phyloP scores from a whole-genome alignment of 164 flowering plant species.

The Aristolochia californica region DNA sequence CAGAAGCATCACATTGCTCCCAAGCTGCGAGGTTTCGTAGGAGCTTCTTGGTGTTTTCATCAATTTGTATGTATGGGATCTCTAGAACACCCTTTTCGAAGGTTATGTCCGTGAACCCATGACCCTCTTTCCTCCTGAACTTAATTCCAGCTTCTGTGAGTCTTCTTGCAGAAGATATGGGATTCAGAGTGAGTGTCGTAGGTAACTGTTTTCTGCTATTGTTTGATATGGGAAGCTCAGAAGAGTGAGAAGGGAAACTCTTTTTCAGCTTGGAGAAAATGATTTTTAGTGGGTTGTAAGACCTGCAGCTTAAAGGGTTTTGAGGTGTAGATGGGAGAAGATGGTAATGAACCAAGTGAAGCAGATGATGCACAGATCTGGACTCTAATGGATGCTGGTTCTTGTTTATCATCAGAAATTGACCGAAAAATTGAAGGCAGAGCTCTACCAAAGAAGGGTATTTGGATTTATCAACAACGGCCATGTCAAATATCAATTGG shows the following conservation, averaged over 20 bases:
- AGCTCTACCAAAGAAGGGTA: not conserved
- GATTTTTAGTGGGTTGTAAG: no score
- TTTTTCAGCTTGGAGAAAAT: no score
- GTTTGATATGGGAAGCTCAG: not conserved
- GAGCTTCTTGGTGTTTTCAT: no score
- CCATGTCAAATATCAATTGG: not conserved
- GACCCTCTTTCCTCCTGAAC: no score
- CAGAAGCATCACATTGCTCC: no score
- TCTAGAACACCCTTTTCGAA: no score
- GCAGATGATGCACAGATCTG: not conserved
- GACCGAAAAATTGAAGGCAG: not conserved
- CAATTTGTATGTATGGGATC: no score
- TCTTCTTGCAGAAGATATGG: not conserved
- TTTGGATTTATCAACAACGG: not conserved
- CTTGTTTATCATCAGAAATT: not conserved
- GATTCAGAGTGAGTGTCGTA: no score
- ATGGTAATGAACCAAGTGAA: not conserved
- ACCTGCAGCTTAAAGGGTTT: not conserved
- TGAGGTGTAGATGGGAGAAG: not conserved
- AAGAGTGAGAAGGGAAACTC: not conserved
- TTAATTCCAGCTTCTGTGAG: constrained; percentile 7
- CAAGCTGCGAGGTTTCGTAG: no score
- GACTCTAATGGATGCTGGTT: no score
- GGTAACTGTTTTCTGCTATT: not conserved
- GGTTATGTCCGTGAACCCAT: no score